These are phyloP conservation scores for Ophiorrhiza pumila DNA, from an alignment of 257 asterid genomes.

Conservation along the genomic window DNA sequence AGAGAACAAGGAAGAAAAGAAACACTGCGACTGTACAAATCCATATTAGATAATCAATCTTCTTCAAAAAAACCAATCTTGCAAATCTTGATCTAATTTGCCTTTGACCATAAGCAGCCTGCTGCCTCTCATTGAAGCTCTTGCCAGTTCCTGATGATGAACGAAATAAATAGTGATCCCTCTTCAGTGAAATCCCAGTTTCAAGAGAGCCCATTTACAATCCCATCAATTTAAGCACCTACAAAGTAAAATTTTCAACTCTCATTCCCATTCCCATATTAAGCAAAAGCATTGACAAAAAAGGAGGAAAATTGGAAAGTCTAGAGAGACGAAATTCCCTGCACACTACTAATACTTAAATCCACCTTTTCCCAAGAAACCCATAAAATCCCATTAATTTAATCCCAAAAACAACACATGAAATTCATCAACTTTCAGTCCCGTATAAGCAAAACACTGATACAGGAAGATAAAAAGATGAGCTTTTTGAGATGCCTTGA, in stretches of 20 bases:
- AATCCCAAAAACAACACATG: conserved; percentile 11
- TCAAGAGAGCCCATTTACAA: conserved; percentile 85
- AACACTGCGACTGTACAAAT: conserved; percentile 54
- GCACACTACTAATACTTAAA: not conserved
- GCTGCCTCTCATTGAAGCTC: conserved; percentile 25
- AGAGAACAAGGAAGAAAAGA: conserved; percentile 56
- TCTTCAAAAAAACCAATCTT: conserved; percentile 49
- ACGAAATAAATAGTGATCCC: conserved; percentile 47
- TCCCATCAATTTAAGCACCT: conserved; percentile 37
- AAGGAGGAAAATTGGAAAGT: not conserved
- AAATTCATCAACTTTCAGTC: not conserved
- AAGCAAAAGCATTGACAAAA: not conserved
- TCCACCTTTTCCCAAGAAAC: conserved; percentile 41
- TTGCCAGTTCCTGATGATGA: conserved; percentile 33
- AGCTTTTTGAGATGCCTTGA: conserved; percentile 2
- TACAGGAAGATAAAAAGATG: not conserved
- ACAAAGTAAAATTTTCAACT: not conserved
- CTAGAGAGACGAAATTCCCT: not conserved
- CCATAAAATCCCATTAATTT: conserved; percentile 52
- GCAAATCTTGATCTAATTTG: conserved; percentile 79
- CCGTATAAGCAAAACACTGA: conserved; percentile 1
- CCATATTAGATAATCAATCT: conserved; percentile 54
- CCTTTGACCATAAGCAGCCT: conserved; percentile 35
- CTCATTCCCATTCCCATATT: not conserved
- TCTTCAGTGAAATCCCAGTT: conserved; percentile 45